These are phyloP conservation scores for Clonostachys chloroleuca DNA, from an alignment of 2,329 filamentous ascomycete genomes.

Conservation along the genomic window DNA sequence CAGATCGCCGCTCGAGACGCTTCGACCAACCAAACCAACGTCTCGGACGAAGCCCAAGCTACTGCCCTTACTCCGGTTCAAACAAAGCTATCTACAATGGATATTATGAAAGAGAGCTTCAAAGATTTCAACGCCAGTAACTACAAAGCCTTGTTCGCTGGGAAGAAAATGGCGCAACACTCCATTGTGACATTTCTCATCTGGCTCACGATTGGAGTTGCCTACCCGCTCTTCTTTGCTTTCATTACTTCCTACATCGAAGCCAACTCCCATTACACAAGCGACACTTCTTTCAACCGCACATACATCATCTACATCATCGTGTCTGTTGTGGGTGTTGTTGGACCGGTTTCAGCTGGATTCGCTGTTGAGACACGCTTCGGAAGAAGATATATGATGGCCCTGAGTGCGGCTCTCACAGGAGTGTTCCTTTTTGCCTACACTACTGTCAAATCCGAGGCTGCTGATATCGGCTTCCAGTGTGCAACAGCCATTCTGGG, in stretches of 20 bases:
- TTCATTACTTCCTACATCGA: constrained; percentile 40
- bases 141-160: constrained; percentile 23
- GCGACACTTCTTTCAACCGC: constrained; percentile 14
- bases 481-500: constrained; percentile 30
- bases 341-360: constrained; percentile 31
- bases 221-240: constrained; percentile 39
- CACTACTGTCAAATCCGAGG: constrained; percentile 24
- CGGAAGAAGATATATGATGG: constrained; percentile 38
- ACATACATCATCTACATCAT: constrained; percentile 28
- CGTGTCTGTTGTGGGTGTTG: constrained; percentile 27
- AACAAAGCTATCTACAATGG: constrained; percentile 4
- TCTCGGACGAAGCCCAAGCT: not conserved
- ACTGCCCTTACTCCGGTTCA: not conserved
- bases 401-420: constrained; percentile 29
- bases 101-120: constrained; percentile 16
- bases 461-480: constrained; percentile 24
- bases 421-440: constrained; percentile 38
- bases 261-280: constrained; percentile 23
- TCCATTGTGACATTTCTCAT: constrained; percentile 30
- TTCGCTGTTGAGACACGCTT: constrained; percentile 32
- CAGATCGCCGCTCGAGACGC: not conserved
- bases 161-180: constrained; percentile 22
- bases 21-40: not conserved
- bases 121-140: constrained; percentile 14
- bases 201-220: constrained; percentile 39